Conservation (phyloP, 2,329 filamentous ascomycete genomes). For the Cercospora sp. region DNA sequence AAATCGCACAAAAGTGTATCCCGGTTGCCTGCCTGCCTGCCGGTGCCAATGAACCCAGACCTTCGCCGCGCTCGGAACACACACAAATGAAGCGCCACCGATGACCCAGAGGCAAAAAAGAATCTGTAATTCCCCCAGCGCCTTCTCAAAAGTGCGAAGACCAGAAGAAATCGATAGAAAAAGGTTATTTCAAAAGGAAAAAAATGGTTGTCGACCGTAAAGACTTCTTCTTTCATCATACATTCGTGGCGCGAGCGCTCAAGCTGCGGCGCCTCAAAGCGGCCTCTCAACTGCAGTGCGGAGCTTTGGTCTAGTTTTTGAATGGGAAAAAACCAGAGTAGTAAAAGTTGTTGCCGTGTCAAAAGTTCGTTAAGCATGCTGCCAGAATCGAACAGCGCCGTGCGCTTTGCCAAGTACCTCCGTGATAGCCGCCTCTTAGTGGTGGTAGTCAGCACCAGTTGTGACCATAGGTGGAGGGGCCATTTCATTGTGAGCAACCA, state of each 20-base stretch:
- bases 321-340: conserved; percentile 4
- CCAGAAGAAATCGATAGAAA: neutral
- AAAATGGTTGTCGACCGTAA: conserved; percentile 4
- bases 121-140: neutral
- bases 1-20: neutral
- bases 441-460: conserved; percentile 45
- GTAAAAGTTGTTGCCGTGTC: conserved; percentile 16
- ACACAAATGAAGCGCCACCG: neutral
- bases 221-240: conserved; percentile 4
- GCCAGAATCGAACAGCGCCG: conserved; percentile 11
- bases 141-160: neutral
- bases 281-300: neutral
- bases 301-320: conserved; percentile 8
- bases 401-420: conserved; percentile 11
- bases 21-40: neutral
- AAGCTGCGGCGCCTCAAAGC: conserved; percentile 15
- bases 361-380: conserved; percentile 14
- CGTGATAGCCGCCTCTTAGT: conserved; percentile 5
- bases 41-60: conserved; percentile 7
- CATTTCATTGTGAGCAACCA: conserved; percentile 41
- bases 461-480: conserved; percentile 47
- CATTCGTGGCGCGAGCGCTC: conserved; percentile 8
- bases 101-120: neutral
- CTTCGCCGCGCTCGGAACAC: conserved; percentile 3
- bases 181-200: neutral